Percentiles rank a stretch among this genome's conserved stretches.
phyloP scores from a whole-genome alignment of 306 rosid genomes.

The Medicago ruthenica region DNA sequence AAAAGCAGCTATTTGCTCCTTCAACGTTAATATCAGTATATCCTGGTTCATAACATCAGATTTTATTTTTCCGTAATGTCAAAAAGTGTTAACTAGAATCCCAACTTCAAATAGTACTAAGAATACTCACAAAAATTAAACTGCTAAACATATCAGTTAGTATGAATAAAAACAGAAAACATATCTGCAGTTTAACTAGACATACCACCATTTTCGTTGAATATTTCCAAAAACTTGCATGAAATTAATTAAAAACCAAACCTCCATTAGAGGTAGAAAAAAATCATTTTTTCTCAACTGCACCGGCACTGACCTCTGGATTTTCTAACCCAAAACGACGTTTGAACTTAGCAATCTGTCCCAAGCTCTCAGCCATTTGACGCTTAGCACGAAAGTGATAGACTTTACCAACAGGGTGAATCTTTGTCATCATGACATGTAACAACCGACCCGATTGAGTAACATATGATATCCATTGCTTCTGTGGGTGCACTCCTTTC shows the following conservation, averaged over 20 bases:
- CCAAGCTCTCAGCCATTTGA: conserved; percentile 83
- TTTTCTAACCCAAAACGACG: conserved; percentile 68
- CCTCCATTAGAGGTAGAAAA: conserved; percentile 4
- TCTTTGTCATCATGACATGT: conserved; percentile 87
- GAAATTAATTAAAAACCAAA: conserved; percentile 37
- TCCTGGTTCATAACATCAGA: too few relatives aligned
- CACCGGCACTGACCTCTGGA: conserved; percentile 26
- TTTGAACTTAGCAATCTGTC: conserved; percentile 88
- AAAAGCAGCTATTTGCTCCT: not conserved
- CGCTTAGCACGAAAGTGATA: conserved; percentile 89
- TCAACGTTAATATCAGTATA: not conserved
- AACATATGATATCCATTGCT: conserved; percentile 93
- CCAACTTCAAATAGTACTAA: conserved; percentile 3
- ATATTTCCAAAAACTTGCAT: conserved; percentile 25
- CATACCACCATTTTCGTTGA: not conserved
- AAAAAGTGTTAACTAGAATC: not conserved
- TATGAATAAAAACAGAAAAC: conserved; percentile 6
- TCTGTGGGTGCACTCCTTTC: conserved; percentile 95
- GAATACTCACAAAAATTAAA: conserved; percentile 1
- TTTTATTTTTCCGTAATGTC: not conserved
- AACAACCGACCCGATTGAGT: conserved; percentile 91
- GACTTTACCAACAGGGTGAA: conserved; percentile 85
- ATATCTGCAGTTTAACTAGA: conserved; percentile 7
- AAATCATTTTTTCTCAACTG: conserved; percentile 48
- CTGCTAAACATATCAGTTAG: conserved; percentile 21